Percentiles rank a stretch among this genome's conserved stretches.
Conservation (phyloP, 202 grass and related monocot species). For the Bolboschoenoplectus hybrid region DNA sequence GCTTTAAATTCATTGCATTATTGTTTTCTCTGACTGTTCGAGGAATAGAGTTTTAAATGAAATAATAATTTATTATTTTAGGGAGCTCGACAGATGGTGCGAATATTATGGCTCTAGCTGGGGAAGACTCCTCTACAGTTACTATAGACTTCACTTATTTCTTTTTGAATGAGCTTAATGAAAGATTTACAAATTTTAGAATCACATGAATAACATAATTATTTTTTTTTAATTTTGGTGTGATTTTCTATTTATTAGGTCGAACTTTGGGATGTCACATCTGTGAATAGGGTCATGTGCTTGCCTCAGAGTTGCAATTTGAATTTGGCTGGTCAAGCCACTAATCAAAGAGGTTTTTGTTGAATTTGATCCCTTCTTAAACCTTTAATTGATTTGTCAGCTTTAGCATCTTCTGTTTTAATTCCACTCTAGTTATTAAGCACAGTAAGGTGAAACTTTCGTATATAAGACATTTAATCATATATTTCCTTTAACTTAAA, state of each 20-base stretch:
- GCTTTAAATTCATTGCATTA: constrained; percentile 35
- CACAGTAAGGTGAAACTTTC: not conserved
- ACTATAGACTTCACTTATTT: constrained; percentile 18
- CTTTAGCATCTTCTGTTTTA: not conserved
- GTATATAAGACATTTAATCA: not conserved
- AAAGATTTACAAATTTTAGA: not conserved
- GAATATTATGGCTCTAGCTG: constrained; percentile 74
- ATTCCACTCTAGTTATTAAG: constrained; percentile 18
- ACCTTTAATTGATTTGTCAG: not conserved
- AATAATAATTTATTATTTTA: not conserved
- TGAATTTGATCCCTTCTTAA: constrained; percentile 12
- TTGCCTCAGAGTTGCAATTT: constrained; percentile 53
- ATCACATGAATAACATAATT: not conserved
- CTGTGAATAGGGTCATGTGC: constrained; percentile 58
- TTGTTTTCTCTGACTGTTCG: not conserved
- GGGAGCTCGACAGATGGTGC: constrained; percentile 30
- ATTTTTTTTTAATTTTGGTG: constrained; percentile 10
- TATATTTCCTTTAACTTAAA: constrained; percentile 12
- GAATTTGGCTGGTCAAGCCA: constrained; percentile 45
- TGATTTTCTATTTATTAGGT: constrained; percentile 47
- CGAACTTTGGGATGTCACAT: constrained; percentile 84
- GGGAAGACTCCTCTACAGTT: constrained; percentile 71
- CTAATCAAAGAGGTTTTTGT: constrained; percentile 67
- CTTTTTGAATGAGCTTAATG: constrained; percentile 20
- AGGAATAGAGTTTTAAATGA: not conserved